A percentile compares a stretch with the other conserved stretches of the same genome.
Evolutionary conservation across 257 asterid species (phyloP).

Genomic region (Nemophila menziesii): DNA sequence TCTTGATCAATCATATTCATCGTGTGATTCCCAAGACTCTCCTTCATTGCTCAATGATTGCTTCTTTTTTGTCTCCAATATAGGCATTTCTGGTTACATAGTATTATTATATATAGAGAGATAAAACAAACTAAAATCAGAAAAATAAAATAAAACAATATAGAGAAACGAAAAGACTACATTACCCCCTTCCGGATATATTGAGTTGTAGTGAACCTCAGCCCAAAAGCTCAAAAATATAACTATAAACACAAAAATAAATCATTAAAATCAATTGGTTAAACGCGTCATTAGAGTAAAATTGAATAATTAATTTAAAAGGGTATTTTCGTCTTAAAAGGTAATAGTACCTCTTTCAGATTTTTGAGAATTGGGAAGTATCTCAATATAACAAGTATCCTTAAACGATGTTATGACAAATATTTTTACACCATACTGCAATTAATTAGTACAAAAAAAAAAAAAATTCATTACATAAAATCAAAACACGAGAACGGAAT

Average conservation of each 20-base stretch:
- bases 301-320: too few relatives aligned
- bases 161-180: background rate
- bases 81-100: conserved; percentile 41
- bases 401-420: conserved; percentile 88
- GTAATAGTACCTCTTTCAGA: conserved; percentile 91
- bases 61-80: conserved; percentile 44
- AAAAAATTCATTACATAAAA: background rate
- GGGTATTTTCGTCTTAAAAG: too few relatives aligned
- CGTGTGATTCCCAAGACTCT: conserved; percentile 43
- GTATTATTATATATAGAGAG: background rate
- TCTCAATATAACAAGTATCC: conserved; percentile 95
- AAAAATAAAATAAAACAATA: too few relatives aligned
- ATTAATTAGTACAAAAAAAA: conserved; percentile 11
- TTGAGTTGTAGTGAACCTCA: conserved; percentile 94
- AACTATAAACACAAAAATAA: conserved; percentile 22
- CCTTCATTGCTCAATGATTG: conserved; percentile 42
- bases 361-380: conserved; percentile 66
- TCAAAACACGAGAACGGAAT: conserved; percentile 5
- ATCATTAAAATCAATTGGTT: background rate
- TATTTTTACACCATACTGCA: conserved; percentile 92
- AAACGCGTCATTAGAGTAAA: too few relatives aligned
- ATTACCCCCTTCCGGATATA: conserved; percentile 84
- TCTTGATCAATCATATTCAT: conserved; percentile 42
- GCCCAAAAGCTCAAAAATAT: conserved; percentile 96
- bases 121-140: background rate